Base-by-base conservation (phyloP, 345 rosid genomes). In the Sonneratia caseolaris region DNA sequence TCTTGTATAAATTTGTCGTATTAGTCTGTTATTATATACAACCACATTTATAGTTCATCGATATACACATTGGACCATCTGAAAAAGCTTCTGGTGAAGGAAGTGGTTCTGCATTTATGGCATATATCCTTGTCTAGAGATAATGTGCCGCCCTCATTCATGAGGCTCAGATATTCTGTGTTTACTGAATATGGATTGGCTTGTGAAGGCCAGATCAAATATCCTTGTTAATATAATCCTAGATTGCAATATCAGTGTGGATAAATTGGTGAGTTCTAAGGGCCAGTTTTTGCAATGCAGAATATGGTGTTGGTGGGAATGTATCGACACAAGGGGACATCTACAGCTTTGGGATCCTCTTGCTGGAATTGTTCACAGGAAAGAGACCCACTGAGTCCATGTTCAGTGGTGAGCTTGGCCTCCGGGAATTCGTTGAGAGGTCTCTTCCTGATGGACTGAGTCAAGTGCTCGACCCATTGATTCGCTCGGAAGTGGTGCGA, bases 291-390 rank as follows among this genome's bases (percentile, higher is more conserved):
- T 22, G 9, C 1, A 2, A 57, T 10, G 13, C 66, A 78, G 81
- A 78, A 13, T 79, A 75, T 55, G 79, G 79, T 10, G 49, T 72
- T 35, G 71, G 69, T 3, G 68, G 64, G 11, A 32, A 14, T 22
- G 74, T 72, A 10, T 75, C 81, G 0, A 75, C 68, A 6, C n/a
- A 36, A 5, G 78, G 76, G 16, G 81, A 75, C n/a, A 68, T 75
- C 6, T 79, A 75, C 66, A 78, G 81, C 45, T 78, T 74, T 45
- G 81, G 81, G 6, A 69, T 79, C n/a, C 56, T 78, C 15, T 24
- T 74, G n/a, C 51, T 78, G 21, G 81, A 78, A 21, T 62, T 78
- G 66, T 72, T 79, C 47, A 68, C 81, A 5, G 72, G 72, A 38
- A 66, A 70, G 45, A 56, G 76, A 47, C 72, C 62, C 7, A 69